Evolutionary conservation across 116 monocot genomes (phyloP).

Genomic region (Trichopus zeylanicus): DNA sequence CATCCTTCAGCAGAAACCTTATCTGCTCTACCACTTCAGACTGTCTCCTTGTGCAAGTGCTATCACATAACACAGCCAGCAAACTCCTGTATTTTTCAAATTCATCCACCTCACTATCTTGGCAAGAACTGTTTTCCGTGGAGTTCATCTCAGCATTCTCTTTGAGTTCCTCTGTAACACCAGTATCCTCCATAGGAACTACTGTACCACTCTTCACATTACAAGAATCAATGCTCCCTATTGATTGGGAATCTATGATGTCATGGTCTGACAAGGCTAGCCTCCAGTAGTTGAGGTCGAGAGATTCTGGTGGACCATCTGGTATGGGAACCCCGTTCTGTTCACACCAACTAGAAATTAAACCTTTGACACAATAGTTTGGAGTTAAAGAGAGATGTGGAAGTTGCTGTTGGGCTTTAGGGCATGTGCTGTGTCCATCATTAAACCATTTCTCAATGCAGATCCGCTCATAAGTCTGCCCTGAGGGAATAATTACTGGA

Average conservation of each 20-base stretch:
- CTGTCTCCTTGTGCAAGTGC: conserved; percentile 22
- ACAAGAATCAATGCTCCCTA: conserved; percentile 23
- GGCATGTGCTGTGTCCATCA: conserved; percentile 77
- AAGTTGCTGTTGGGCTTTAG: conserved; percentile 78
- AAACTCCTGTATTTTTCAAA: conserved; percentile 34
- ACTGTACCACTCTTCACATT: conserved; percentile 22
- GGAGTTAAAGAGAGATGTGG: conserved; percentile 60
- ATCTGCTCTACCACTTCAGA: conserved; percentile 57
- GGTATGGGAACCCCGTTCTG: conserved; percentile 60
- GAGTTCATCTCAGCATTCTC: conserved; percentile 2
- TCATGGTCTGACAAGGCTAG: conserved; percentile 35
- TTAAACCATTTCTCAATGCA: conserved; percentile 95
- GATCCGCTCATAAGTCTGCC: conserved; percentile 79
- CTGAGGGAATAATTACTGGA: conserved; percentile 86
- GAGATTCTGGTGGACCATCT: conserved; percentile 55
- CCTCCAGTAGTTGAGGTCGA: conserved; percentile 51
- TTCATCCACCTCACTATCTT: conserved; percentile 29
- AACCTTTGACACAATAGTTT: conserved; percentile 81
- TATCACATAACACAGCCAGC: conserved; percentile 30
- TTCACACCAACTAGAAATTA: conserved; percentile 87
- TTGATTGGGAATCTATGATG: conserved; percentile 26
- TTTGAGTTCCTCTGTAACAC: conserved; percentile 6
- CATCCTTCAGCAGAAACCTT: conserved; percentile 64
- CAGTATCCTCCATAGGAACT: conserved; percentile 27
- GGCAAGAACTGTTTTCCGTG: conserved; percentile 9